These are phyloP conservation scores for Porodaedalea pini DNA, from an alignment of 1,284 basidiomycete species.

Conservation along the genomic window DNA sequence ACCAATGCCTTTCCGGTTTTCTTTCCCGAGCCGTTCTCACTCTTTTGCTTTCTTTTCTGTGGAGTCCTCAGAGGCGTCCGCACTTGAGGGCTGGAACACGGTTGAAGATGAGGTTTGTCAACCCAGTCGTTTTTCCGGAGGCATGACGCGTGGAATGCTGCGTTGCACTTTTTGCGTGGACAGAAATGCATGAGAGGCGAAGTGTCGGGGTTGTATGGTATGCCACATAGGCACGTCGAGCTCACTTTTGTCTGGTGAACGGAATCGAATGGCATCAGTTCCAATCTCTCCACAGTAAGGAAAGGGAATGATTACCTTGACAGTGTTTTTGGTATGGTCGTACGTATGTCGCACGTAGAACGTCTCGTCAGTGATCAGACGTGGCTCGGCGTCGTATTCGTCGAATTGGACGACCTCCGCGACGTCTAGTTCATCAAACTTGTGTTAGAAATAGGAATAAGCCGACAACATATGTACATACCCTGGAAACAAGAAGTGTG, in stretches of 20 bases:
- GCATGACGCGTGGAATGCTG: conserved; percentile 10
- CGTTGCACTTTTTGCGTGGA: conserved; percentile 4
- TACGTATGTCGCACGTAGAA: conserved; percentile 13
- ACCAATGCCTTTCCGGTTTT: neutral
- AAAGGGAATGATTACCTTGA: neutral
- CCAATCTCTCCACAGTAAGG: no score
- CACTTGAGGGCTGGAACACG: no score
- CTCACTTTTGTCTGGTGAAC: neutral
- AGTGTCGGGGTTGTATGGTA: conserved; percentile 8
- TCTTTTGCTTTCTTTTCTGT: neutral
- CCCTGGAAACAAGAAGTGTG: conserved; percentile 18
- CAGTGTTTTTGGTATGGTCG: neutral
- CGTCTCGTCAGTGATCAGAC: conserved; percentile 7
- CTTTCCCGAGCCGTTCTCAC: neutral
- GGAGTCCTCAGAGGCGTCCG: neutral
- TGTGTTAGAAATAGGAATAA: no score
- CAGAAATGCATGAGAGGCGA: conserved; percentile 13
- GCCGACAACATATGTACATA: neutral
- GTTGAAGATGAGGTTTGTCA: neutral
- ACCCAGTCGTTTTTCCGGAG: neutral
- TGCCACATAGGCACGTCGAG: conserved; percentile 10
- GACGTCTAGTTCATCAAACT: neutral
- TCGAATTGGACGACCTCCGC: conserved; percentile 4
- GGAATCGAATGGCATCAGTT: no score
- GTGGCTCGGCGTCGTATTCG: conserved; percentile 3